Evolutionary conservation across 192 early-diverging fungal species (phyloP).

Genomic region (Backusella liffmaniae): DNA sequence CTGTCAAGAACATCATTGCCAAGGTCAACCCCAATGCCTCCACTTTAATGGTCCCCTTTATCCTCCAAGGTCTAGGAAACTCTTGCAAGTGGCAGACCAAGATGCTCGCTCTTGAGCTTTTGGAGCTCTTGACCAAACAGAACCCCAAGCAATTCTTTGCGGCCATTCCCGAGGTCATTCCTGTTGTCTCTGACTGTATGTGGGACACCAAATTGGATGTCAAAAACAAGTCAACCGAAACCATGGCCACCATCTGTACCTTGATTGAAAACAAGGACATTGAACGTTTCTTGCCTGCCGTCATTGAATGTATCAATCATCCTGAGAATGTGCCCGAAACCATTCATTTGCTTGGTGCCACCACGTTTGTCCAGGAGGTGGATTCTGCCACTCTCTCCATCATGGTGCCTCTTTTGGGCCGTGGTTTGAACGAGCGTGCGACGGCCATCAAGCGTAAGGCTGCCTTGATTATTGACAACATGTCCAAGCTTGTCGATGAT

Average conservation of each 20-base stretch:
- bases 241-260: conserved; percentile 68
- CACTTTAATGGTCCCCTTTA: conserved; percentile 58
- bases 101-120: conserved; percentile 46
- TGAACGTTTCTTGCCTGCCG: conserved; percentile 68
- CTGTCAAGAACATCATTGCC: conserved; percentile 45
- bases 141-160: conserved; percentile 50
- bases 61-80: conserved; percentile 65
- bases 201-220: conserved; percentile 82
- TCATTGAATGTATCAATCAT: conserved; percentile 71
- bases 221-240: conserved; percentile 55
- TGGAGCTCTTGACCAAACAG: conserved; percentile 43
- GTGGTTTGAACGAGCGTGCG: conserved; percentile 69
- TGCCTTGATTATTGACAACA: conserved; percentile 85
- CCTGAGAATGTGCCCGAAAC: conserved; percentile 77
- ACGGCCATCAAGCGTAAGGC: conserved; percentile 72
- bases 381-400: conserved; percentile 76
- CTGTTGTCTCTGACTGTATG: conserved; percentile 71
- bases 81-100: conserved; percentile 78
- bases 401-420: conserved; percentile 73
- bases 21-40: conserved; percentile 47
- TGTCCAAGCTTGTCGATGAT: conserved; percentile 88
- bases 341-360: conserved; percentile 74
- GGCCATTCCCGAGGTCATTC: conserved; percentile 62
- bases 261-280: conserved; percentile 80
- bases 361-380: conserved; percentile 78